phyloP scores from a whole-genome alignment of 495 filamentous ascomycete species.

The Polyplosphaeria fusca region DNA sequence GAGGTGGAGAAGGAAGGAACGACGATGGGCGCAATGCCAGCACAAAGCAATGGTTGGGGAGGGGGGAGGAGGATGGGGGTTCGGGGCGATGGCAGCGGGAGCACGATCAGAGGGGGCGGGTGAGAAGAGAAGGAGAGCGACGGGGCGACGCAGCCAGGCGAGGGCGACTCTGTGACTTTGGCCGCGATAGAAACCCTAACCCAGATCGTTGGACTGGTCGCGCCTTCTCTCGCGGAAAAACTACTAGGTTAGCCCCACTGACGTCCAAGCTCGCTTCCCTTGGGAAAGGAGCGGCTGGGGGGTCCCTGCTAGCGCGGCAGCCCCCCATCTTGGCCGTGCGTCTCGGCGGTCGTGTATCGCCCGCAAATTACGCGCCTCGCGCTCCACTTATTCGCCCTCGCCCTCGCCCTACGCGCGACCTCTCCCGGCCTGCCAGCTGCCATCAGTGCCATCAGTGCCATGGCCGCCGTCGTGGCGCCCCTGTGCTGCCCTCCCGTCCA shows the following conservation, averaged over 20 bases:
- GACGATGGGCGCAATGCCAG: neutral
- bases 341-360: neutral
- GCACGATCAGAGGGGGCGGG: neutral
- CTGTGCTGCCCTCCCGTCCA: neutral
- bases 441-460: conserved; percentile 1
- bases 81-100: neutral
- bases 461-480: conserved; percentile 1
- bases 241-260: too few relatives aligned
- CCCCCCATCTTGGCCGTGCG: neutral
- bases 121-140: neutral
- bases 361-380: neutral
- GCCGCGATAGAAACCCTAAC: too few relatives aligned
- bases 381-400: neutral
- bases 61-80: neutral
- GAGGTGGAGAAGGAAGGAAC: neutral
- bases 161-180: too few relatives aligned
- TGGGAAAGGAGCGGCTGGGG: too few relatives aligned
- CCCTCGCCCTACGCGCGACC: neutral
- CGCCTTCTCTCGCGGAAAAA: too few relatives aligned
- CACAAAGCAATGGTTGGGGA: neutral
- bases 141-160: neutral
- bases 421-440: neutral
- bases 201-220: too few relatives aligned
- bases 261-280: too few relatives aligned
- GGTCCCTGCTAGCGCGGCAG: neutral